Base-by-base conservation (phyloP, 495 filamentous ascomycete genomes). In the Penicillium crystallinum region DNA sequence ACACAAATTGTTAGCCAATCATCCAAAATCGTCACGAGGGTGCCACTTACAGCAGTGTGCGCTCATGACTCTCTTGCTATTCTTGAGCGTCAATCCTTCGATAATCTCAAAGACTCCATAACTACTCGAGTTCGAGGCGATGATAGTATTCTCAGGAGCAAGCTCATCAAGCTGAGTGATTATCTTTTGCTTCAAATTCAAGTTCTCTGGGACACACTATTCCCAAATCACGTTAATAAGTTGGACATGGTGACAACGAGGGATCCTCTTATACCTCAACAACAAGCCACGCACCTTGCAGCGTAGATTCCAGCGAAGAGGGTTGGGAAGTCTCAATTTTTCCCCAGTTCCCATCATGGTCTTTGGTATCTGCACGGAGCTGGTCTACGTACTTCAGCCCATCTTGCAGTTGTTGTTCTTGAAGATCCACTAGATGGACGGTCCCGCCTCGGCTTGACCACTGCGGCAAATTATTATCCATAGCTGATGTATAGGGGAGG, bases 121-220 rank as follows among this genome's bases (percentile, higher is more conserved):
- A 49, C 69, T 72, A 49, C 70, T 73, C 0, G 70, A 73, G 39
- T 73, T 73, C 2, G 70, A 72, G 6, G 67, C 70, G 30, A 73
- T 67, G n/a, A 70, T 62, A 0, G 62, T 70, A 0, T 54, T 27
- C 3, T 49, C 35, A 17, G 53, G 49, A 6, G 70, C 60, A 8
- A 59, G 19, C 4, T 35, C 46, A 47, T 73, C 70, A 19, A 73
- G 58, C 52, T 70, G 52, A 6, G 47, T 30, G 15, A 73, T 54
- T 5, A 71, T 53, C 8, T 54, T 46, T 35, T 53, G 54, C 40
- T 73, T 73, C 9, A 65, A 38, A 0, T 44, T 6, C 25, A 71
- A 46, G 7, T 52, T 59, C 50, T 73, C 70, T 3, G 70, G 69
- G 2, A 72, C 63, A 46, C 66, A 69, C 70, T 73, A 21, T 33